Evolutionary conservation across 2,329 filamentous ascomycete species (phyloP), one percentile per base, ranked within the genome.

Genomic region (Ascochyta pisi): DNA sequence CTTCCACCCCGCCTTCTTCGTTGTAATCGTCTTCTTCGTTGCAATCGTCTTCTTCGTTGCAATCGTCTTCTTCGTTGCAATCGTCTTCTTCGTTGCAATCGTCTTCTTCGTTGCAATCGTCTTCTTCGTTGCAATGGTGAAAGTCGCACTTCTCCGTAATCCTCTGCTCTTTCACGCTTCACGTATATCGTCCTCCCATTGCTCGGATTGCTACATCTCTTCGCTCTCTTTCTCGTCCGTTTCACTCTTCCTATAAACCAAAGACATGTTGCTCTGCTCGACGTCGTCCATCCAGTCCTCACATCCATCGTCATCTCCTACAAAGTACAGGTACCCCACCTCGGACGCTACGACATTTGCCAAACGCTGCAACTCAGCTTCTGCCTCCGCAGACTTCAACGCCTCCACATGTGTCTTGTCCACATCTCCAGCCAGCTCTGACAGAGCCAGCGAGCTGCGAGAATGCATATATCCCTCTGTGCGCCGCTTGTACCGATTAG

Each of bases 241-340:
- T 5, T 34, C 53, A 1, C 10, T 15, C 8, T 54, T 58, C 23
- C 62, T 62, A 19, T 52, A 55, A 3, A 70, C 42, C 24, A 71
- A 26, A 19, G 48, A 31, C 12, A 55, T 51, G 29, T 69, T 55
- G 33, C 68, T 67, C 22, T 37, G 45, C 29, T 65, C 39, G 23
- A 59, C 56, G 10, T 67, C 64, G 3, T 60, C 60, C 12, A 40
- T 57, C 66, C 63, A 66, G 4, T 48, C 37, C 15, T 60, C 54
- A 31, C 61, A 7, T 7, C 57, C 42, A 15, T 60, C 57, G 5
- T 53, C 19, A 1, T 40, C 40, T 4, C 64, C 69, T 2, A 70
- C 60, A 24, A 69, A 67, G 43, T 70, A 71, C 15, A 73, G 53
- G 39, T 67, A 73, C 9, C 70, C 67, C 13, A 71, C 62, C n/a